Evolutionary conservation across 352 stramenopile genomes (phyloP).

Genomic region (Phytophthora pisi): DNA sequence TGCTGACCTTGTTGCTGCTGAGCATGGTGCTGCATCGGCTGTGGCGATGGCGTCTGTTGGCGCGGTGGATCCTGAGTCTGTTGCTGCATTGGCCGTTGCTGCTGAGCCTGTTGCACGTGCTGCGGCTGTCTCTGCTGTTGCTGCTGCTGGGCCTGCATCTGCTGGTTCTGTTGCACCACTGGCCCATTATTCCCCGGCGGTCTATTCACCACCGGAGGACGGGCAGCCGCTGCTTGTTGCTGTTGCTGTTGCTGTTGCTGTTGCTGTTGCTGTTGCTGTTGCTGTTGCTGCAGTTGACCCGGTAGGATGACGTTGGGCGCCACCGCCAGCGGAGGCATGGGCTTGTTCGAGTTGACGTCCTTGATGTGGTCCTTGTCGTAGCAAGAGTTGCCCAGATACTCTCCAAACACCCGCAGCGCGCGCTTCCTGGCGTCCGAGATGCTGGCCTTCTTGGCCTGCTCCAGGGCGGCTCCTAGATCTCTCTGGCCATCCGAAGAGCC

Average conservation of each 20-base stretch:
- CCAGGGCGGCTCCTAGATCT: slow-evolving; percentile 72
- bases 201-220: background rate
- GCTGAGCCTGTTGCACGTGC: background rate
- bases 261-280: slow-evolving; percentile 8
- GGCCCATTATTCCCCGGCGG: background rate
- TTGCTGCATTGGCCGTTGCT: slow-evolving; percentile 6
- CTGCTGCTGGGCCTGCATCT: background rate
- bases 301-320: slow-evolving; percentile 29
- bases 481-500: slow-evolving; percentile 79
- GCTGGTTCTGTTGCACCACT: background rate
- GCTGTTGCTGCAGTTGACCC: slow-evolving; percentile 14
- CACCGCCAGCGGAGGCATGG: slow-evolving; percentile 26
- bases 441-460: slow-evolving; percentile 89
- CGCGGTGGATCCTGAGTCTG: slow-evolving; percentile 11
- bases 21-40: slow-evolving; percentile 3
- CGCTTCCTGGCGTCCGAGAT: slow-evolving; percentile 87
- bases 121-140: background rate
- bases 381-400: slow-evolving; percentile 88
- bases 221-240: background rate
- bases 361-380: slow-evolving; percentile 89
- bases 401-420: slow-evolving; percentile 80
- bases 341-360: slow-evolving; percentile 67
- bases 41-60: slow-evolving; percentile 3
- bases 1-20: slow-evolving; percentile 11
- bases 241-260: slow-evolving; percentile 1